Evolutionary conservation across 371 early-diverging fungal species (phyloP), one percentile per base, ranked within the genome.

Genomic region (Chytridium lagenaria): DNA sequence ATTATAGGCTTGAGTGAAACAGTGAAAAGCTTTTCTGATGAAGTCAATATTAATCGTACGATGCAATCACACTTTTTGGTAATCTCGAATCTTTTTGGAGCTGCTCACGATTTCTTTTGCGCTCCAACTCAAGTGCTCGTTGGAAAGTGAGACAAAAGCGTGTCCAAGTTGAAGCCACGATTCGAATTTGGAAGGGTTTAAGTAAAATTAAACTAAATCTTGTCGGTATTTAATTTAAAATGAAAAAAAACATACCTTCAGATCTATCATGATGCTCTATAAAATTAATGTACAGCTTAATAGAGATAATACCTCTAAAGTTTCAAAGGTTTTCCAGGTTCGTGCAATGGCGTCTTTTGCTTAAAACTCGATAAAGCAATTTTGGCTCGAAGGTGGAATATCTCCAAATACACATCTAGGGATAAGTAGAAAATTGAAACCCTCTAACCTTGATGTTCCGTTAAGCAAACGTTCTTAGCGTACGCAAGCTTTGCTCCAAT

Each of bases 111-210:
- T 89, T 44, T 90, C 88, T 10, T 77, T 76, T 0, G 93, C 92
- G 73, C 86, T 91, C 85, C 90, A 90, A 7, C 83, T 82, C 44
- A 93, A 70, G 37, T 87, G 86, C 72, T 91, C 92, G 49, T 91
- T 89, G 12, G 90, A 87, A 34, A 89, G 69, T 28, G 83, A 80
- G 65, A 84, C 80, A 70, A 85, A 90, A 40, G 86, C 88, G 12
- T 76, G 72, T 7, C 87, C 93, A 15, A 92, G 77, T 49, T 87
- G 86, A 64, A 87, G 81, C 93, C 93, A 93, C 0, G 86, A 87
- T 52, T 86, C 83, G 52, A 82, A 79, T 66, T 87, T 84, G 38
- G 81, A 67, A 1, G 92, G 91, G 70, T 89, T 88, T 23, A 91
- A 69, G 63, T 83, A 83, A 90, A 63, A 76, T 91, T 83, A 31